Conservation (phyloP, 306 rosid species). For the Medicago ruthenica region DNA sequence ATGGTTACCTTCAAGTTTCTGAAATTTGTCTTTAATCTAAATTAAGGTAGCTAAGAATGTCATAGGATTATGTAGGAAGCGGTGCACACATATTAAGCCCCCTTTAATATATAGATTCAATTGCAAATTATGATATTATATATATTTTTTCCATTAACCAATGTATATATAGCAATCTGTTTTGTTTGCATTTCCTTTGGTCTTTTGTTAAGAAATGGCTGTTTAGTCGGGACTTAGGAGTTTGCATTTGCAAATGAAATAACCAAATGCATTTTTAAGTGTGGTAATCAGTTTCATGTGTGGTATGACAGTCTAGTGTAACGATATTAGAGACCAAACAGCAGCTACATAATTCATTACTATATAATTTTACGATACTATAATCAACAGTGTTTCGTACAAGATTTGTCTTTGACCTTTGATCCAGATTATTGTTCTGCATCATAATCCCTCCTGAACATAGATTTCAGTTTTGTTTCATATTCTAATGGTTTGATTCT, state of each 20-base stretch:
- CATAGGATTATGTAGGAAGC: constrained; percentile 18
- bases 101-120: background rate
- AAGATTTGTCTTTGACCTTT: background rate
- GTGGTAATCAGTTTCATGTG: background rate
- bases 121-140: background rate
- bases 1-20: constrained; percentile 19
- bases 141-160: background rate
- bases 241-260: background rate
- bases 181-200: background rate
- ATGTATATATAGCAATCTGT: background rate
- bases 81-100: constrained; percentile 12
- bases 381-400: background rate
- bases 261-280: constrained; percentile 11
- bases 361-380: background rate
- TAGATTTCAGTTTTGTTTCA: background rate
- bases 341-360: background rate
- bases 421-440: background rate
- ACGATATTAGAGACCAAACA: background rate
- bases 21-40: constrained; percentile 4
- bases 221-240: background rate
- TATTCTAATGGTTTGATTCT: background rate
- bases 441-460: background rate
- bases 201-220: background rate
- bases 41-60: background rate
- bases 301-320: background rate